Percentiles rank a stretch among this genome's conserved stretches.
phyloP scores from a whole-genome alignment of 2,329 filamentous ascomycete species.

The Alternaria sp. region DNA sequence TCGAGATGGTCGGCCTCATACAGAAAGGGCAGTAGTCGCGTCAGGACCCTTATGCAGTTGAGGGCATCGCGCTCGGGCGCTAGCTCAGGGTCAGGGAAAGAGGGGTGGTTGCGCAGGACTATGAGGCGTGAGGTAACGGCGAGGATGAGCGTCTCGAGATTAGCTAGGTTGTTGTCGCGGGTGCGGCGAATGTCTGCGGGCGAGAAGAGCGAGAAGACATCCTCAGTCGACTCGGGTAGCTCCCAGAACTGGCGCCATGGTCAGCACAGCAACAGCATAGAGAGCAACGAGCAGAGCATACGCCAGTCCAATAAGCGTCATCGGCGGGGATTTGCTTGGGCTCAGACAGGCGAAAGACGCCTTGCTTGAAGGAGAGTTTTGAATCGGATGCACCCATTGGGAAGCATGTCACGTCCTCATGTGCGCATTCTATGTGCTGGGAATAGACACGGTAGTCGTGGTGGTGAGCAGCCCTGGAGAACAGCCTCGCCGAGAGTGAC shows the following conservation, averaged over 20 bases:
- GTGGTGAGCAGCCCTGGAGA: background rate
- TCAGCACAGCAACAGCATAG: constrained; percentile 20
- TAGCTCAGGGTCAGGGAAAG: constrained; percentile 86
- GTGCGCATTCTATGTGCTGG: constrained; percentile 26
- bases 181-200: constrained; percentile 81
- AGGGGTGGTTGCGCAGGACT: constrained; percentile 84
- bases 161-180: constrained; percentile 83
- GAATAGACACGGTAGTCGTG: constrained; percentile 4
- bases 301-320: constrained; percentile 92
- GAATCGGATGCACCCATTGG: constrained; percentile 97
- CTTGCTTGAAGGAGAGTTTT: constrained; percentile 98
- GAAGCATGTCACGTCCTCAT: constrained; percentile 45
- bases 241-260: constrained; percentile 81
- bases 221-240: constrained; percentile 92
- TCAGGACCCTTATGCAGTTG: constrained; percentile 93
- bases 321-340: constrained; percentile 86
- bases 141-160: constrained; percentile 87
- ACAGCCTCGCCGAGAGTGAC: constrained; percentile 25
- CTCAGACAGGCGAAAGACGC: constrained; percentile 96
- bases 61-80: constrained; percentile 87
- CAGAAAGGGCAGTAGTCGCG: constrained; percentile 86
- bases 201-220: constrained; percentile 96
- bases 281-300: constrained; percentile 61
- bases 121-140: constrained; percentile 85
- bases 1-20: constrained; percentile 88